Base-by-base conservation (phyloP, 202 grass and related monocot species). In the Zoysia matrella region DNA sequence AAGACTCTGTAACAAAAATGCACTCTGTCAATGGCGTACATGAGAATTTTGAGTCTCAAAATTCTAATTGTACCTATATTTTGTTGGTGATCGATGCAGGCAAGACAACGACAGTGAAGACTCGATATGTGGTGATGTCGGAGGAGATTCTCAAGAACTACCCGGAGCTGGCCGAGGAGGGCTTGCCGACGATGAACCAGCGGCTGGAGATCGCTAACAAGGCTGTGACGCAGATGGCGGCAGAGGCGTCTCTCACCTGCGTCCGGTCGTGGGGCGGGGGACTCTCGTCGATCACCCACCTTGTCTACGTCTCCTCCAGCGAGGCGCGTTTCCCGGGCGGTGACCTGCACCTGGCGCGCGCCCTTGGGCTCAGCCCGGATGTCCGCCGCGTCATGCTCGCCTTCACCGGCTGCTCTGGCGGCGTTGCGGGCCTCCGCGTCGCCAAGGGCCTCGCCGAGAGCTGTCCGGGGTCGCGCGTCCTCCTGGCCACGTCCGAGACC, bases 251-350 rank as follows among this genome's bases (percentile, higher is more conserved):
- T 0, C 61, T 82, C 0, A 52, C 84, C 16, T 94, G 94, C 88
- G 4, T 91, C 47, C 63, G 81, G 1, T 50, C 88, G 0, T 92
- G 92, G 92, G 92, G 92, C 4, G 83, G 92, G 50, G 88, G 52
- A 5, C 77, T 91, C 0, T 66, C 88, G 5, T 61, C 81, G 6
- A 84, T 92, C 81, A 94, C 94, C 8, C 92, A 97, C 83, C 88
- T 97, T 7, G 94, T 97, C 14, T 97, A 94, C 77, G 94, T 94
- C 54, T 97, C 90, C 12, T 97, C 94, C 47, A 94, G 89, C 72
- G 94, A 97, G 68, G 88, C 91, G 0, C 86, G 92, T 7, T 97
- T 97, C 77, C 94, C 94, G 0, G 84, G 89, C 9, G 92, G 89
- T 1, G 92, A 97, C 74, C 84, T 97, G 40, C 94, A 97, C 83